Evolutionary conservation across 306 rosid genomes (phyloP), one percentile per base, ranked within the genome.

Genomic region (Inga leiocalycina): DNA sequence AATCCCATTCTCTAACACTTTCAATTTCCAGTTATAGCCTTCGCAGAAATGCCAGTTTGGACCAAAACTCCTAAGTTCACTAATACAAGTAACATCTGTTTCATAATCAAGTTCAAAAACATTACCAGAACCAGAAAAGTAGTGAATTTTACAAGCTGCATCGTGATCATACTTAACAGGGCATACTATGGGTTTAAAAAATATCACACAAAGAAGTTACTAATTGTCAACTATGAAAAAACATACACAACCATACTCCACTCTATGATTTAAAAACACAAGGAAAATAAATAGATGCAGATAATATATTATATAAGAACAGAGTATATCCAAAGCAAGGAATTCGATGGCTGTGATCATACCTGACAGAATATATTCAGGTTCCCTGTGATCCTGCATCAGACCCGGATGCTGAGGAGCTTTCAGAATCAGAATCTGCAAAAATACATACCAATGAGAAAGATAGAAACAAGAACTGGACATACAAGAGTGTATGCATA

Each of bases 361-460:
- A 91, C 93, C 93, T 82, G 79, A 82, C 77, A 83, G 81, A 76
- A 80, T 75, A 74, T 57, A 70, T 62, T 88, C 82, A 89, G 65
- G 82, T 75, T 83, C 87, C 80, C 46, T 85, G 91, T 20, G 93
- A 92, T 61, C 91, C 94, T 3, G 80, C 85, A 79, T 90, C 96
- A 12, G 96, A 90, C 83, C 94, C 96, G 79, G 96, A 92, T 79
- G 91, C 92, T 11, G 96, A 92, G 54, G 96, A 92, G 85, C 89
- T 90, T 52, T 92, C 96, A 77, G 93, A 88, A 81, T 92, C 96
- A 49, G 96, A 92, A 77, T 89, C 93, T 92, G 93, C 84, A 84
- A 75, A 7, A 83, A 66, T 17, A 71, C 52, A 71, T 49, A 62
- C 62, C 66, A 69, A 73, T 62, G 59, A 88, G 83, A 80, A 59